A percentile compares a stretch with the other conserved stretches of the same genome.
Evolutionary conservation across 1,284 basidiomycete genomes (phyloP).

Genomic region (Naganishia liquefaciens): DNA sequence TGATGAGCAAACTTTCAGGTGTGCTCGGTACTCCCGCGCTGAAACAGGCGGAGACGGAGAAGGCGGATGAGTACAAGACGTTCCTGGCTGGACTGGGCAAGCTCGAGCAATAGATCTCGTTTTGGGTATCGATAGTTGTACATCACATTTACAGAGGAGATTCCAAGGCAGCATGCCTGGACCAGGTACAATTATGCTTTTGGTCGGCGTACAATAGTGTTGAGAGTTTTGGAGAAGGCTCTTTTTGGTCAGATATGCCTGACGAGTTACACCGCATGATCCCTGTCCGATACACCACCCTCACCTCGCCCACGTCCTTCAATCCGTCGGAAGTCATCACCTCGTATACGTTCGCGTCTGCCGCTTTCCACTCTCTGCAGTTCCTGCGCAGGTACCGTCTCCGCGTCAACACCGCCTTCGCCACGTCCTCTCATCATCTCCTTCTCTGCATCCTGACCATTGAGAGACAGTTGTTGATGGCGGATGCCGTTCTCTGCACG

Average conservation of each 20-base stretch:
- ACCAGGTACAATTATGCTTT: conserved; percentile 15
- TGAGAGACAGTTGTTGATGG: conserved; percentile 3
- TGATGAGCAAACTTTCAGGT: conserved; percentile 49
- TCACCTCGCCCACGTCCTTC: conserved; percentile 28
- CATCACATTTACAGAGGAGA: too few relatives aligned
- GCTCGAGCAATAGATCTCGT: conserved; percentile 32
- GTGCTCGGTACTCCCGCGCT: conserved; percentile 39
- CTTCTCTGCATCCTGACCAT: conserved; percentile 21
- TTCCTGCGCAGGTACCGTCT: background rate
- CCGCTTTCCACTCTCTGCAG: conserved; percentile 25
- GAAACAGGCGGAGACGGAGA: conserved; percentile 28
- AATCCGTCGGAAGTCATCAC: conserved; percentile 23
- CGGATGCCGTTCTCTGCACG: conserved; percentile 16
- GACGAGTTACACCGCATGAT: background rate
- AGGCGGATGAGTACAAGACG: conserved; percentile 47
- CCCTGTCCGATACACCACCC: conserved; percentile 23
- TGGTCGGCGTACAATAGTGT: conserved; percentile 15
- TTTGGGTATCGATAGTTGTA: too few relatives aligned
- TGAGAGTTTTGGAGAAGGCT: conserved; percentile 5
- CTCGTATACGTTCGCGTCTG: conserved; percentile 14
- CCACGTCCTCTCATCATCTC: conserved; percentile 26
- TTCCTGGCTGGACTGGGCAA: conserved; percentile 50
- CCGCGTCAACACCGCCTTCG: conserved; percentile 5
- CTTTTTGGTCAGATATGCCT: background rate
- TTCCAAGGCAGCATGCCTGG: too few relatives aligned